Conservation (phyloP, 352 stramenopile genomes). For the Globisporangium megalacanthum region DNA sequence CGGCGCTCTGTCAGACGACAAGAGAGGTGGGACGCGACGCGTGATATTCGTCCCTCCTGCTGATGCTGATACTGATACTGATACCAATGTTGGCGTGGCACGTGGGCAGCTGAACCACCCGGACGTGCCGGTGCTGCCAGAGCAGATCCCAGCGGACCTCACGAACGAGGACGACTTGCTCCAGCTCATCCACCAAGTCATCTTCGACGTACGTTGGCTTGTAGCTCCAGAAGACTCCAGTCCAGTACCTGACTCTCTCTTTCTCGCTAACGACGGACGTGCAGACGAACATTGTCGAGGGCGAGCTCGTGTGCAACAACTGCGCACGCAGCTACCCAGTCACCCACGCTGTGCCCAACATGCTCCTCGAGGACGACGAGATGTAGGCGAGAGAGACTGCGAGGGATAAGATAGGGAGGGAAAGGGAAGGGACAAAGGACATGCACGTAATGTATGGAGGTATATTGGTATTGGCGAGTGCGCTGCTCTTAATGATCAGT, state of each 20-base stretch:
- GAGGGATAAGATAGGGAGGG: too few relatives aligned
- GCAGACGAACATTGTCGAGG: conserved; percentile 82
- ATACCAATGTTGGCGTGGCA: too few relatives aligned
- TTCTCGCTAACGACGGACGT: neutral
- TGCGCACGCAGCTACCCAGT: conserved; percentile 75
- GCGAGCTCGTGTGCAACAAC: conserved; percentile 82
- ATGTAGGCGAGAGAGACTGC: conserved; percentile 29
- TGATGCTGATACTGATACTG: neutral
- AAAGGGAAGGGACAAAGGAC: too few relatives aligned
- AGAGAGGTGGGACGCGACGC: conserved; percentile 37
- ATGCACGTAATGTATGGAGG: too few relatives aligned
- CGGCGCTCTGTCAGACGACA: conserved; percentile 62
- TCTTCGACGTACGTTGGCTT: conserved; percentile 62
- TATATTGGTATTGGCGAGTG: too few relatives aligned
- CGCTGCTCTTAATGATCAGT: too few relatives aligned
- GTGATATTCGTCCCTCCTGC: too few relatives aligned
- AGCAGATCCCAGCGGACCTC: conserved; percentile 56
- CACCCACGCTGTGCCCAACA: conserved; percentile 78
- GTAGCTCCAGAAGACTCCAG: too few relatives aligned
- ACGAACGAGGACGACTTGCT: conserved; percentile 62
- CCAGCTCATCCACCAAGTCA: conserved; percentile 66
- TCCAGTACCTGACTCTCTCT: too few relatives aligned
- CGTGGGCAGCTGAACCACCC: conserved; percentile 63
- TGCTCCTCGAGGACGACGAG: conserved; percentile 84
- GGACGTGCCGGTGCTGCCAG: conserved; percentile 64